Conservation (phyloP, 768 basidiomycete genomes). For the Cystofilobasidium ferigula region DNA sequence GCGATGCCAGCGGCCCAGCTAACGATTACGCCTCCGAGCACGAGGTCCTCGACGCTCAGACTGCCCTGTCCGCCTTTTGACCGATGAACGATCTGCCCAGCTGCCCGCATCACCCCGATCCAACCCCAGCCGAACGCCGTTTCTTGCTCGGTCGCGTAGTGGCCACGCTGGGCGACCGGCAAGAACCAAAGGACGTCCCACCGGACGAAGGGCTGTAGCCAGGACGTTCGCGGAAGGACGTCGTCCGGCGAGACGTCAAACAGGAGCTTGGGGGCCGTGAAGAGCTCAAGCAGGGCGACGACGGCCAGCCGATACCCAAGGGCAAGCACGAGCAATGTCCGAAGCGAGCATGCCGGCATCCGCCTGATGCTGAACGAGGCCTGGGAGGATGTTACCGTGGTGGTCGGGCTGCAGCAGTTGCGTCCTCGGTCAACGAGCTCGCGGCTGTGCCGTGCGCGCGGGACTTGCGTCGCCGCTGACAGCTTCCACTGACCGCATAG, state of each 20-base stretch:
- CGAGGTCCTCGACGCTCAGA: constrained; percentile 24
- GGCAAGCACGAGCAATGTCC: not conserved
- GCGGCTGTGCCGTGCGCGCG: no score
- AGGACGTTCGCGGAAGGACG: constrained; percentile 1
- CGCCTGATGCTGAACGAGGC: not conserved
- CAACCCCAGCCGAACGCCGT: constrained; percentile 78
- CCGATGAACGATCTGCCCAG: constrained; percentile 25
- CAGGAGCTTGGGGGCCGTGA: constrained; percentile 11
- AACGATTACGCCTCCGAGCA: constrained; percentile 30
- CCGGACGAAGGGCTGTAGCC: constrained; percentile 45
- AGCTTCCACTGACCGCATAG: no score
- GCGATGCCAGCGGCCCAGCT: constrained; percentile 28
- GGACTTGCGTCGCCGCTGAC: no score
- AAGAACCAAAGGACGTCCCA: constrained; percentile 85
- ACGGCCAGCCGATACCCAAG: constrained; percentile 8
- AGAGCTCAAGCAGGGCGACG: not conserved
- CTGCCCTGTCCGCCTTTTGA: not conserved
- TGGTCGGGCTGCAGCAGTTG: no score
- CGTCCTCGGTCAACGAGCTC: no score
- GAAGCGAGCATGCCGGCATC: not conserved
- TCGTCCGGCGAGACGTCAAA: constrained; percentile 26
- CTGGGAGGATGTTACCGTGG: no score
- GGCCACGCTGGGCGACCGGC: constrained; percentile 50
- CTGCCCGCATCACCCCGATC: constrained; percentile 47
- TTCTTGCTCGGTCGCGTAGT: constrained; percentile 58